Percentiles rank a stretch among this genome's conserved stretches.
Conservation (phyloP, 2,329 filamentous ascomycete genomes). For the Didymosphaeria variabile region DNA sequence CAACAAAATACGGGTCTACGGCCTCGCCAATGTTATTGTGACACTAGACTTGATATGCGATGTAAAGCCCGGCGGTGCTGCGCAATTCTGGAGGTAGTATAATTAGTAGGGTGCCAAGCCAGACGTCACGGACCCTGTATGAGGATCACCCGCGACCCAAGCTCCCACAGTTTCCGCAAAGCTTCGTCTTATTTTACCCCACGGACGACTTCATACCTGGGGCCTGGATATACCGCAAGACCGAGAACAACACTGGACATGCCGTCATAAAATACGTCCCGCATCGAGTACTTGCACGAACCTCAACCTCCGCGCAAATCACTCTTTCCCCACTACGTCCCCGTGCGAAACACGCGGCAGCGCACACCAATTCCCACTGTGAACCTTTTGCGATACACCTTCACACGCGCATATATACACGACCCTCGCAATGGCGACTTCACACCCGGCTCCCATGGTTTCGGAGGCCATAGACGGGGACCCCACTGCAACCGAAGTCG, state of each 20-base stretch:
- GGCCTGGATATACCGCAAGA: no score
- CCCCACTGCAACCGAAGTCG: constrained; percentile 78
- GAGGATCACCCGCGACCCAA: constrained; percentile 6
- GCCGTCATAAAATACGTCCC: background rate
- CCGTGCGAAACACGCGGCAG: background rate
- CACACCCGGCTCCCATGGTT: background rate
- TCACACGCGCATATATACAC: background rate
- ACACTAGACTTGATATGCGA: background rate
- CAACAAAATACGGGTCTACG: background rate
- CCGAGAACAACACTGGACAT: background rate
- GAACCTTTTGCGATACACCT: background rate
- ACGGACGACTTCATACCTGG: background rate
- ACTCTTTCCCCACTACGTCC: background rate
- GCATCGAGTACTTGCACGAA: background rate
- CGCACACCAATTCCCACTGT: background rate
- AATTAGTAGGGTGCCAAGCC: constrained; percentile 6
- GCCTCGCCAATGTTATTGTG: background rate
- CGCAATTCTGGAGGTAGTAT: background rate
- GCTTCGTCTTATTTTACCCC: background rate
- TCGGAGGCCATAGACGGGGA: constrained; percentile 66
- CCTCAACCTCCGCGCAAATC: background rate
- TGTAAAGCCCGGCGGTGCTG: background rate
- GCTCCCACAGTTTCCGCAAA: background rate
- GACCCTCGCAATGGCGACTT: background rate
- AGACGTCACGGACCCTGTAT: constrained; percentile 12